These are phyloP conservation scores for barrel medic (Medicago truncatula) DNA, from an alignment of 306 rosid genomes.

Conservation along the genomic window MtrunA17r5.0-ANR NC_053045.1:9241501-9242000, in stretches of 20 bases:
- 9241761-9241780: background rate
- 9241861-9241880: background rate
- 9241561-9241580: background rate
- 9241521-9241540: background rate
- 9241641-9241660: background rate
- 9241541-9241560: background rate
- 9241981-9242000: background rate
- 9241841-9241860: background rate
- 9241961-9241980: background rate
- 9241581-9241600: background rate
- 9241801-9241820: background rate
- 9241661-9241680: background rate
- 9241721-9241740: background rate
- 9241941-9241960: background rate
- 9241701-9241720: background rate
- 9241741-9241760: background rate
- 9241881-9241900: background rate
- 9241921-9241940: background rate
- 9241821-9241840: background rate
- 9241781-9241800: background rate
- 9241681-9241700: background rate
- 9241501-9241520: slow-evolving; percentile 55
- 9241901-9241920: background rate
- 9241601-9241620: background rate
- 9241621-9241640: background rate